Evolutionary conservation across 2,329 filamentous ascomycete genomes (phyloP).

Genomic region (Xylariaceae sp.): DNA sequence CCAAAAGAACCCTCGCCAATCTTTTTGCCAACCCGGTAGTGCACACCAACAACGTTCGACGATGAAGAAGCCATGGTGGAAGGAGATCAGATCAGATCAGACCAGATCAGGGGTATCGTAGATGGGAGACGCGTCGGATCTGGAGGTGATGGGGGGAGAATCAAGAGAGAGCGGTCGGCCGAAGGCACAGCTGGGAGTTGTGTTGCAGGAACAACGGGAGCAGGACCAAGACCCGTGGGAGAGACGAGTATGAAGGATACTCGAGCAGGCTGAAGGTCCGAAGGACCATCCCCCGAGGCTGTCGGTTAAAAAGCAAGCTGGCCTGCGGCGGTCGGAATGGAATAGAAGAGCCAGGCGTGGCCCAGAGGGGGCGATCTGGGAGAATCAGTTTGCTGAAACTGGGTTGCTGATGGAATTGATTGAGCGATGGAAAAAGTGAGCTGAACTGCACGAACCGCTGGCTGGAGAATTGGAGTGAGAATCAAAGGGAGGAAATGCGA

Average conservation of each 20-base stretch:
- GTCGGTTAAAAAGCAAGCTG: slow-evolving; percentile 19
- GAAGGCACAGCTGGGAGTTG: slow-evolving; percentile 5
- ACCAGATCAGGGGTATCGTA: neutral
- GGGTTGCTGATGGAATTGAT: slow-evolving; percentile 15
- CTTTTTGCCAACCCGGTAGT: slow-evolving; percentile 98
- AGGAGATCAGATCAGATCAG: neutral
- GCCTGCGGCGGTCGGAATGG: slow-evolving; percentile 12
- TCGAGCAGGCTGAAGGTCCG: slow-evolving; percentile 22
- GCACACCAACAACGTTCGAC: slow-evolving; percentile 96
- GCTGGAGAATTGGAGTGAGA: slow-evolving; percentile 25
- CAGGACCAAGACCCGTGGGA: slow-evolving; percentile 4
- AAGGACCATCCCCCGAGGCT: slow-evolving; percentile 28
- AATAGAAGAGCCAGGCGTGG: slow-evolving; percentile 27
- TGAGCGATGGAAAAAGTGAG: slow-evolving; percentile 20
- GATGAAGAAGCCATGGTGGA: slow-evolving; percentile 74
- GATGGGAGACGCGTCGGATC: slow-evolving; percentile 11
- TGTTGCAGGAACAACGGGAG: slow-evolving; percentile 8
- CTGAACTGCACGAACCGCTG: slow-evolving; percentile 24
- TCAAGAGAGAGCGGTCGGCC: slow-evolving; percentile 5
- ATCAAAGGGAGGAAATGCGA: slow-evolving; percentile 30
- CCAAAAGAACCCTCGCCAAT: slow-evolving; percentile 98
- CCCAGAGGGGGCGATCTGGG: slow-evolving; percentile 21
- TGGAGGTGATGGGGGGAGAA: slow-evolving; percentile 14
- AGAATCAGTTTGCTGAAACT: slow-evolving; percentile 10
- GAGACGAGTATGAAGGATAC: slow-evolving; percentile 30